Evolutionary conservation across 257 asterid species (phyloP).

Genomic region (Jacaranda copaia): DNA sequence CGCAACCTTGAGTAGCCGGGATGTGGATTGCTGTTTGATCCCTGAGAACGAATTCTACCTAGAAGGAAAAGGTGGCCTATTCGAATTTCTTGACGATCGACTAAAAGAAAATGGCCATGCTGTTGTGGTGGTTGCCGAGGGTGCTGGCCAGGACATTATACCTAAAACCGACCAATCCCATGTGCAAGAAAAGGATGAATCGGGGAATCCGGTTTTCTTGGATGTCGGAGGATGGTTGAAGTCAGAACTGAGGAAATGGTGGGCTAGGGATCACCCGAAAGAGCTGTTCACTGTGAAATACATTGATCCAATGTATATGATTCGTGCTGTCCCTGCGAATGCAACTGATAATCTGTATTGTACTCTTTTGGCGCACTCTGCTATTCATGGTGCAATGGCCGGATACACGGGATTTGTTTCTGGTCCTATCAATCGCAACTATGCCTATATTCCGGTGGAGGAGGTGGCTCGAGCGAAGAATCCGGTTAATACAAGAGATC

Average conservation of each 20-base stretch:
- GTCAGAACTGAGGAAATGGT: slow-evolving; percentile 80
- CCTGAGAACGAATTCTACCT: slow-evolving; percentile 74
- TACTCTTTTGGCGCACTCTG: slow-evolving; percentile 75
- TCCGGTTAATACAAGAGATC: slow-evolving; percentile 64
- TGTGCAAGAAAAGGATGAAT: slow-evolving; percentile 66
- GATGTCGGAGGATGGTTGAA: slow-evolving; percentile 88
- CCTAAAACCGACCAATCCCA: slow-evolving; percentile 49
- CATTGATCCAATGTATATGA: slow-evolving; percentile 87
- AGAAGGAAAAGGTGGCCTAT: slow-evolving; percentile 74
- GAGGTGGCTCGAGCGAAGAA: slow-evolving; percentile 74
- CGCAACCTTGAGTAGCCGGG: slow-evolving; percentile 81
- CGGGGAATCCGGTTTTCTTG: slow-evolving; percentile 73
- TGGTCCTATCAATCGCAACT: slow-evolving; percentile 76
- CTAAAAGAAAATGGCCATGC: slow-evolving; percentile 63
- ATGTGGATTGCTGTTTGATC: slow-evolving; percentile 81
- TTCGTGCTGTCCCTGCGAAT: slow-evolving; percentile 75
- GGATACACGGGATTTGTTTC: slow-evolving; percentile 81
- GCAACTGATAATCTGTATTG: slow-evolving; percentile 78
- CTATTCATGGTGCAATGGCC: slow-evolving; percentile 88
- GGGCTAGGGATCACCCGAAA: slow-evolving; percentile 66
- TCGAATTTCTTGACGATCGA: slow-evolving; percentile 58
- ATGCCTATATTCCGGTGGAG: slow-evolving; percentile 79
- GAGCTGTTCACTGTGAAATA: slow-evolving; percentile 73
- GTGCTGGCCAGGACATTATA: slow-evolving; percentile 79
- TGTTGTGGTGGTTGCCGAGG: slow-evolving; percentile 79